phyloP scores from a whole-genome alignment of 169 alveolate species.

The Plasmodium falciparum region DNA sequence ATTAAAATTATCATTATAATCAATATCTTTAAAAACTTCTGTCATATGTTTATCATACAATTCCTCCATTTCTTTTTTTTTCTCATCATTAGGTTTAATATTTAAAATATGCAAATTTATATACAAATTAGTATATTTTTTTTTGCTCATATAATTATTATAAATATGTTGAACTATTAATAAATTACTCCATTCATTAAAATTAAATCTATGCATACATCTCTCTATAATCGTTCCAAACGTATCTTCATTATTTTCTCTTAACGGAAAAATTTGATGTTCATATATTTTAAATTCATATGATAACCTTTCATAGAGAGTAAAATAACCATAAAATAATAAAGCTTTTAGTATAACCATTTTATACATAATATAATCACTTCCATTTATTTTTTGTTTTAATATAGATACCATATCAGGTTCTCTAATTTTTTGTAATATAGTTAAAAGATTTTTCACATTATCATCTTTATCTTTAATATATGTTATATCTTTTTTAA shows the following conservation, averaged over 20 bases:
- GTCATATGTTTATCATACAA: background rate
- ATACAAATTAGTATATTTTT: constrained; percentile 10
- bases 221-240: constrained; percentile 40
- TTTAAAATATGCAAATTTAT: constrained; percentile 30
- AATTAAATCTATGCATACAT: constrained; percentile 25
- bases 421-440: constrained; percentile 17
- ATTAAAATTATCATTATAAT: background rate
- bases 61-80: background rate
- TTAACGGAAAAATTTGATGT: constrained; percentile 35
- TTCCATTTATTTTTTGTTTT: constrained; percentile 17
- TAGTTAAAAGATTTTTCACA: constrained; percentile 1
- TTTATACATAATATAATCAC: constrained; percentile 23
- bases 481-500: constrained; percentile 14
- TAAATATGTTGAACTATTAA: constrained; percentile 41
- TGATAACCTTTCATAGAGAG: constrained; percentile 47
- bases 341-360: constrained; percentile 35
- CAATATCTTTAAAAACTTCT: constrained; percentile 10
- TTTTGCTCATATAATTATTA: constrained; percentile 30
- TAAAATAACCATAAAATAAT: constrained; percentile 52
- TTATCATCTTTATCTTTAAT: constrained; percentile 38
- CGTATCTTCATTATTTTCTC: constrained; percentile 35
- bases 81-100: constrained; percentile 1
- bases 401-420: constrained; percentile 30
- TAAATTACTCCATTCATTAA: constrained; percentile 45
- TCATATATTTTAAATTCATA: constrained; percentile 65